A percentile compares a stretch with the other conserved stretches of the same genome.
These are phyloP conservation scores for Rubia balearica DNA, from an alignment of 305 asterid genomes.

Conservation along the genomic window DNA sequence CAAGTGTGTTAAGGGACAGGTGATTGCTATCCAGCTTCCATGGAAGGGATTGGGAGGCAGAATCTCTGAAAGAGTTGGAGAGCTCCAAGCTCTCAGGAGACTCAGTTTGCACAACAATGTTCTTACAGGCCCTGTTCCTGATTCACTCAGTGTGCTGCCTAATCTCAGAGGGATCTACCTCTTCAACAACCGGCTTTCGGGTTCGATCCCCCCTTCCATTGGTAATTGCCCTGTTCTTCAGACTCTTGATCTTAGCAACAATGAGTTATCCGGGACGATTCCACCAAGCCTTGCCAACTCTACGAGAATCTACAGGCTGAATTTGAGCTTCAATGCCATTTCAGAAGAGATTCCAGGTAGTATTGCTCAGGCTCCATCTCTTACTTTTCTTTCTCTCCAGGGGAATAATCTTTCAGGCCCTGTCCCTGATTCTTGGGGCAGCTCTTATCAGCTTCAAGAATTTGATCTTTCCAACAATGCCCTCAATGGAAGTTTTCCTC, in stretches of 20 bases:
- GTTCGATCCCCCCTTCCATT: slow-evolving; percentile 60
- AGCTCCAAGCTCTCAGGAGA: slow-evolving; percentile 59
- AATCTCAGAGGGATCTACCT: slow-evolving; percentile 72
- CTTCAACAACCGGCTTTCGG: slow-evolving; percentile 74
- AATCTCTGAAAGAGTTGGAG: slow-evolving; percentile 63
- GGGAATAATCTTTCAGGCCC: slow-evolving; percentile 56
- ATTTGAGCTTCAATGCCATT: slow-evolving; percentile 60
- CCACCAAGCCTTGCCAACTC: slow-evolving; percentile 60
- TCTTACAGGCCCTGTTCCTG: slow-evolving; percentile 57
- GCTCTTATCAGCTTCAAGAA: slow-evolving; percentile 35
- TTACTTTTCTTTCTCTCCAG: slow-evolving; percentile 67
- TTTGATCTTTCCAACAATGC: slow-evolving; percentile 47
- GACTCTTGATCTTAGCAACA: slow-evolving; percentile 71
- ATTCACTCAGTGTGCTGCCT: slow-evolving; percentile 46
- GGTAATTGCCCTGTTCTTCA: slow-evolving; percentile 57
- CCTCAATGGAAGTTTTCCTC: slow-evolving; percentile 39
- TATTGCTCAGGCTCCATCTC: slow-evolving; percentile 50
- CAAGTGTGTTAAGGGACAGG: slow-evolving; percentile 66
- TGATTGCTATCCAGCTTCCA: slow-evolving; percentile 77
- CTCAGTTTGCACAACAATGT: slow-evolving; percentile 76
- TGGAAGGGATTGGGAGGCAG: slow-evolving; percentile 68
- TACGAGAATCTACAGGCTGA: slow-evolving; percentile 53
- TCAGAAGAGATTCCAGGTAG: slow-evolving; percentile 61
- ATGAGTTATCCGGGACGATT: slow-evolving; percentile 51
- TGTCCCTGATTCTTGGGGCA: slow-evolving; percentile 54